phyloP scores from a whole-genome alignment of 371 early-diverging fungal species.

The Syncephalastrum sp. region DNA sequence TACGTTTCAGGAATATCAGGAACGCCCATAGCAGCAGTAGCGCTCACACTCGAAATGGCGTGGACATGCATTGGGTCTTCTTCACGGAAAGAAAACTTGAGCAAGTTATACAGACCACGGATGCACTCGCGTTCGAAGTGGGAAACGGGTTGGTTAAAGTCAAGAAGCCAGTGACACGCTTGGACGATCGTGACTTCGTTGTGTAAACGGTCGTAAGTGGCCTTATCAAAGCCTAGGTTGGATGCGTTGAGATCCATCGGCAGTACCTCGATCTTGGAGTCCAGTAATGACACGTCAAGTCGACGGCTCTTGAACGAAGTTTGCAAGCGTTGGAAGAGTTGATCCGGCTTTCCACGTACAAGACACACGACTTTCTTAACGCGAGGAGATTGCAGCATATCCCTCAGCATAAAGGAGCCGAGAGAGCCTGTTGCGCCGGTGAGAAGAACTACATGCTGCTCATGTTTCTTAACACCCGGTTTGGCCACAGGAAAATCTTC shows the following conservation, averaged over 20 bases:
- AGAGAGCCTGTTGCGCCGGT: slow-evolving; percentile 42
- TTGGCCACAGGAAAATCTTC: slow-evolving; percentile 16
- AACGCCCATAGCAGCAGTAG: slow-evolving; percentile 19
- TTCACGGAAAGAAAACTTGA: slow-evolving; percentile 32
- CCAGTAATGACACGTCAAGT: slow-evolving; percentile 12
- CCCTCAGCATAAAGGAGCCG: slow-evolving; percentile 24
- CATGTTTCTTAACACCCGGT: slow-evolving; percentile 2
- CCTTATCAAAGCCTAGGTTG: slow-evolving; percentile 29
- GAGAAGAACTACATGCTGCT: slow-evolving; percentile 25
- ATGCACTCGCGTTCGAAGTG: slow-evolving; percentile 37
- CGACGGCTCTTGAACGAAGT: slow-evolving; percentile 25
- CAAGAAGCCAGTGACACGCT: slow-evolving; percentile 34
- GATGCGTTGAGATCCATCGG: slow-evolving; percentile 17
- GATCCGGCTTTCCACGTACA: slow-evolving; percentile 16
- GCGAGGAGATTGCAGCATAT: slow-evolving; percentile 15
- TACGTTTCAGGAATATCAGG: slow-evolving; percentile 18
- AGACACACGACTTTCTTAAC: slow-evolving; percentile 27
- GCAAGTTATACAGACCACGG: slow-evolving; percentile 30
- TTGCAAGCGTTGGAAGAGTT: slow-evolving; percentile 16
- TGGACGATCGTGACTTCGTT: slow-evolving; percentile 32
- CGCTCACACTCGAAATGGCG: slow-evolving; percentile 34
- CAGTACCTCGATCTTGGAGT: slow-evolving; percentile 3
- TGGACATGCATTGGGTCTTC: slow-evolving; percentile 38
- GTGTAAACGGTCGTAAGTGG: slow-evolving; percentile 20
- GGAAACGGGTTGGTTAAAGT: slow-evolving; percentile 30